These are phyloP conservation scores for Yarrowia yakushimensis DNA, from an alignment of 805 yeast genomes.

Conservation along the genomic window DNA sequence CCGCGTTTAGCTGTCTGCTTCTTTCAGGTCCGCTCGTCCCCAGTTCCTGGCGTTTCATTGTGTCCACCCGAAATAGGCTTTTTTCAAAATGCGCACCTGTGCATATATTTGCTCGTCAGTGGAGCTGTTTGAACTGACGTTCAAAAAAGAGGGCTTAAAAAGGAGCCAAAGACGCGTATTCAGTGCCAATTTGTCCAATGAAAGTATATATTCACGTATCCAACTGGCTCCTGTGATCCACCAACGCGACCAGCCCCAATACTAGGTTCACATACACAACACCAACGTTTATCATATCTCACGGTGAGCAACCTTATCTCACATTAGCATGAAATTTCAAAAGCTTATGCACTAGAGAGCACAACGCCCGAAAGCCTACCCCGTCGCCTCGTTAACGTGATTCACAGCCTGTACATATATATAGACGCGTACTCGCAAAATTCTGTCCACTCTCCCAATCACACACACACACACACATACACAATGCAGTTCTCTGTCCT, in stretches of 20 bases:
- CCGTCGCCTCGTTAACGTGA: background rate
- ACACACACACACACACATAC: background rate
- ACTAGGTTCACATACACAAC: background rate
- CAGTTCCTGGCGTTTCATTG: background rate
- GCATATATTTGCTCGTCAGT: slow-evolving; percentile 21
- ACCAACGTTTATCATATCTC: background rate
- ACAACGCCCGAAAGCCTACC: background rate
- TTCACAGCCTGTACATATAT: background rate
- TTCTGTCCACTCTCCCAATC: background rate
- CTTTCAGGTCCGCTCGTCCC: background rate
- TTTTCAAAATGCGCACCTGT: slow-evolving; percentile 18
- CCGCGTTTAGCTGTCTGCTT: background rate
- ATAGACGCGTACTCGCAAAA: background rate
- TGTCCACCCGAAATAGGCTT: background rate
- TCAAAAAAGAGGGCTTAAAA: background rate
- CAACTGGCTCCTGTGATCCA: background rate
- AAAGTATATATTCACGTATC: background rate
- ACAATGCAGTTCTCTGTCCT: slow-evolving; percentile 28
- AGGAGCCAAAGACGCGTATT: background rate
- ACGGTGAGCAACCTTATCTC: background rate
- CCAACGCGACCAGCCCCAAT: background rate
- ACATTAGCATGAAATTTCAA: background rate
- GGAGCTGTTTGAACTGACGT: background rate
- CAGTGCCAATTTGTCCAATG: background rate
- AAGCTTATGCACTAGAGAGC: background rate